Evolutionary conservation across 2,329 filamentous ascomycete species (phyloP).

Genomic region (Septoria petroselini): DNA sequence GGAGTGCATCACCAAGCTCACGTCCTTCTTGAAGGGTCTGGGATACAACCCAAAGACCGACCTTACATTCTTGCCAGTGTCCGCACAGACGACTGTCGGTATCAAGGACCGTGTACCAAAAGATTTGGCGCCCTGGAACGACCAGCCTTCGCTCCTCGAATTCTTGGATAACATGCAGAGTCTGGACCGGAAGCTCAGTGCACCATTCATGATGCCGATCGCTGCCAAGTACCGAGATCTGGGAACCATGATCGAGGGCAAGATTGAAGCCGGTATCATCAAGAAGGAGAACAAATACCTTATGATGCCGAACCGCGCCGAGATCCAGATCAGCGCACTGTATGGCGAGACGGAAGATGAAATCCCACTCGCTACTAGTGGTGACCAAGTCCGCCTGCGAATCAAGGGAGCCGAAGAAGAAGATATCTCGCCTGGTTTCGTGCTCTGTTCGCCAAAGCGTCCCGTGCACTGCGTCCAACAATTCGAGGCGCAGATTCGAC

Average conservation of each 20-base stretch:
- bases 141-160: slow-evolving; percentile 86
- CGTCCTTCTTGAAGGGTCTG: slow-evolving; percentile 82
- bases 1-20: slow-evolving; percentile 87
- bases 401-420: slow-evolving; percentile 96
- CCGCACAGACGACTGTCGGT: slow-evolving; percentile 77
- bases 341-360: slow-evolving; percentile 98
- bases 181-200: slow-evolving; percentile 91
- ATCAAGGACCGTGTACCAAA: slow-evolving; percentile 86
- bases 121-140: slow-evolving; percentile 75
- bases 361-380: slow-evolving; percentile 73
- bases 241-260: slow-evolving; percentile 96
- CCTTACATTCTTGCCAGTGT: slow-evolving; percentile 92
- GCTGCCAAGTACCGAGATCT: slow-evolving; percentile 95
- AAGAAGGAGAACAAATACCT: slow-evolving; percentile 83
- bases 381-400: slow-evolving; percentile 90
- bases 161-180: slow-evolving; percentile 93
- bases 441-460: slow-evolving; percentile 90
- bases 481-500: slow-evolving; percentile 95
- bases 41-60: slow-evolving; percentile 95
- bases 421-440: slow-evolving; percentile 91
- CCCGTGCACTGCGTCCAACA: slow-evolving; percentile 83
- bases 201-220: slow-evolving; percentile 98
- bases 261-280: slow-evolving; percentile 90
- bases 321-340: slow-evolving; percentile 74
- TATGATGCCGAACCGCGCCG: slow-evolving; percentile 93